A percentile compares a stretch with the other conserved stretches of the same genome.
phyloP scores from a whole-genome alignment of 2,329 filamentous ascomycete species.

The Fusarium neocosmosporiellum region DNA sequence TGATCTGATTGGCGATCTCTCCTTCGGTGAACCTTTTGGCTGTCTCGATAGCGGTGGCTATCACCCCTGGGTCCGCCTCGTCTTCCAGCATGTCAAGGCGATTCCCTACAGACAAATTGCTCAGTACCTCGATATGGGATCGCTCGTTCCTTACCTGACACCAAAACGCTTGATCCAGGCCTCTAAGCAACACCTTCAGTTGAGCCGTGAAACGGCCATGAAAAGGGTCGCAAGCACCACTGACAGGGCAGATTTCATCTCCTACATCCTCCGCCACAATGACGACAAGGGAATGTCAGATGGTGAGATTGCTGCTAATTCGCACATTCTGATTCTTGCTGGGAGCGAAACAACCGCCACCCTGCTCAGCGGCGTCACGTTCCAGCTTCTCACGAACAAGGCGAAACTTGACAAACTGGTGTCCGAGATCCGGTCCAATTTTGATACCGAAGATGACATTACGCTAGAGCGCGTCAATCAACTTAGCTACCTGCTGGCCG shows the following conservation, averaged over 20 bases:
- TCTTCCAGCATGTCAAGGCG: neutral
- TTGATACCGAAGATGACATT: neutral
- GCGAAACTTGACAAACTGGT: neutral
- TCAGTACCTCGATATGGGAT: neutral
- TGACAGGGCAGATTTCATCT: neutral
- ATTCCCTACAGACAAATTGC: neutral
- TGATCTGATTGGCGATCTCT: constrained; percentile 45
- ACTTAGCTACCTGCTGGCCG: neutral
- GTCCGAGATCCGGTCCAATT: neutral
- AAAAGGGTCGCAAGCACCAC: neutral
- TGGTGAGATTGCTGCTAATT: neutral
- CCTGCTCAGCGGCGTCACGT: neutral
- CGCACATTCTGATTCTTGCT: constrained; percentile 2
- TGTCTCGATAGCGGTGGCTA: constrained; percentile 30
- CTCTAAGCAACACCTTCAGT: neutral
- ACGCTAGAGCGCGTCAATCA: neutral
- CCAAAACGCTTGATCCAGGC: neutral
- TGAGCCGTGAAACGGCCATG: neutral
- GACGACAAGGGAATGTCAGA: neutral
- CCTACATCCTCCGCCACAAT: neutral
- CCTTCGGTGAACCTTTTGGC: constrained; percentile 44
- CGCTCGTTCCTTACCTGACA: neutral
- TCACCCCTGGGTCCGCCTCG: neutral
- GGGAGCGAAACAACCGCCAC: constrained; percentile 12
- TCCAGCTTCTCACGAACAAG: neutral